Conservation (phyloP, 2,329 filamentous ascomycete species). For the Beauveria varroae region DNA sequence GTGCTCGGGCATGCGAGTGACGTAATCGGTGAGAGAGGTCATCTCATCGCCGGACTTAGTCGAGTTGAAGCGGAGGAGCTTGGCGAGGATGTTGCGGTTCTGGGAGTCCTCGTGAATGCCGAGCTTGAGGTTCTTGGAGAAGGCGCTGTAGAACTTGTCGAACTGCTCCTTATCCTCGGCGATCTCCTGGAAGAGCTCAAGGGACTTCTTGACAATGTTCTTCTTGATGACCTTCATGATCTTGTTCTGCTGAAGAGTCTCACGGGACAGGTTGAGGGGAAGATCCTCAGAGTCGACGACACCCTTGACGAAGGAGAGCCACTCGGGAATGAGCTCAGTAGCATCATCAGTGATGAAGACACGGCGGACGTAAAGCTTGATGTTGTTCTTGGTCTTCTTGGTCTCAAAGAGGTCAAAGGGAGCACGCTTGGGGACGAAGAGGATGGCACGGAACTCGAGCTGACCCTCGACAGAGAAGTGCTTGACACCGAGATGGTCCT, state of each 20-base stretch:
- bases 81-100: constrained; percentile 87
- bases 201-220: constrained; percentile 99
- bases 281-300: constrained; percentile 99
- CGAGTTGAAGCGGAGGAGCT: constrained; percentile 97
- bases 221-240: constrained; percentile 99
- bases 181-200: constrained; percentile 99
- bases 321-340: constrained; percentile 97
- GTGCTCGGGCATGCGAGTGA: constrained; percentile 99
- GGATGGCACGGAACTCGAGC: constrained; percentile 99
- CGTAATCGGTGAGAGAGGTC: constrained; percentile 93
- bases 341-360: constrained; percentile 99
- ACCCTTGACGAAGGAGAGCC: constrained; percentile 99
- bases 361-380: constrained; percentile 99
- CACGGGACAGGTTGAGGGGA: constrained; percentile 97
- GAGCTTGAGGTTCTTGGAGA: constrained; percentile 99
- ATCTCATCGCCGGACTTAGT: constrained; percentile 97
- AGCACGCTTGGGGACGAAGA: constrained; percentile 98
- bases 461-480: constrained; percentile 99
- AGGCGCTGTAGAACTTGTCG: constrained; percentile 99
- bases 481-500: constrained; percentile 99
- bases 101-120: constrained; percentile 99
- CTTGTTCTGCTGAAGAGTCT: constrained; percentile 99
- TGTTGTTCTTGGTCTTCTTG: constrained; percentile 99
- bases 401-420: constrained; percentile 99
- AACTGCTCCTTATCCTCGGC: constrained; percentile 99